Evolutionary conservation across 352 stramenopile genomes (phyloP).

Genomic region (Globisporangium nagaii): DNA sequence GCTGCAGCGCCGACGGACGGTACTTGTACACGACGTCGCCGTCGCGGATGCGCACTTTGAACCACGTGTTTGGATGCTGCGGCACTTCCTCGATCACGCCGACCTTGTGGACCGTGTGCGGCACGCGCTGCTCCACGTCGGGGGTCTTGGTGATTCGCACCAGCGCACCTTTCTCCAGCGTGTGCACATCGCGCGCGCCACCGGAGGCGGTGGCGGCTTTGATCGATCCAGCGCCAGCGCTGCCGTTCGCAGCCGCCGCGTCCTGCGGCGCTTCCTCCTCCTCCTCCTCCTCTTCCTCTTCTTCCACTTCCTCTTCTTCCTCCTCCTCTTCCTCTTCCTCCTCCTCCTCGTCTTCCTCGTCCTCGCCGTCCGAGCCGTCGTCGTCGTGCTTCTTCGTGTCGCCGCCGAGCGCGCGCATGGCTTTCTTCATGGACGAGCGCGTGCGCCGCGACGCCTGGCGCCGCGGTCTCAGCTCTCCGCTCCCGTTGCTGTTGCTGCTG

Average conservation of each 20-base stretch:
- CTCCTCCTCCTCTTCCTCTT: conserved; percentile 43
- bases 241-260: not conserved
- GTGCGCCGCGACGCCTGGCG: conserved; percentile 35
- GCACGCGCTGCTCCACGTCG: conserved; percentile 78
- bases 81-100: conserved; percentile 77
- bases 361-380: conserved; percentile 24
- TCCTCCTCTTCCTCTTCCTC: conserved; percentile 49
- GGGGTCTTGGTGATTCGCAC: conserved; percentile 66
- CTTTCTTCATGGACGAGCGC: conserved; percentile 32
- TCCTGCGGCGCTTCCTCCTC: conserved; percentile 19
- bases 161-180: conserved; percentile 52
- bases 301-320: conserved; percentile 31
- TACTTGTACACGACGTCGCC: conserved; percentile 88
- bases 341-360: conserved; percentile 47
- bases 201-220: not conserved
- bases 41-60: conserved; percentile 77
- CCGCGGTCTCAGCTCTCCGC: conserved; percentile 18
- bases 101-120: conserved; percentile 75
- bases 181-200: conserved; percentile 42
- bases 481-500: not conserved
- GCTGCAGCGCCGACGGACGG: conserved; percentile 63
- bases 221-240: not conserved
- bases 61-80: conserved; percentile 85
- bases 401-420: conserved; percentile 9
- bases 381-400: not conserved